Conservation (phyloP, 495 filamentous ascomycete species). For the Cryomyces antarcticus region DNA sequence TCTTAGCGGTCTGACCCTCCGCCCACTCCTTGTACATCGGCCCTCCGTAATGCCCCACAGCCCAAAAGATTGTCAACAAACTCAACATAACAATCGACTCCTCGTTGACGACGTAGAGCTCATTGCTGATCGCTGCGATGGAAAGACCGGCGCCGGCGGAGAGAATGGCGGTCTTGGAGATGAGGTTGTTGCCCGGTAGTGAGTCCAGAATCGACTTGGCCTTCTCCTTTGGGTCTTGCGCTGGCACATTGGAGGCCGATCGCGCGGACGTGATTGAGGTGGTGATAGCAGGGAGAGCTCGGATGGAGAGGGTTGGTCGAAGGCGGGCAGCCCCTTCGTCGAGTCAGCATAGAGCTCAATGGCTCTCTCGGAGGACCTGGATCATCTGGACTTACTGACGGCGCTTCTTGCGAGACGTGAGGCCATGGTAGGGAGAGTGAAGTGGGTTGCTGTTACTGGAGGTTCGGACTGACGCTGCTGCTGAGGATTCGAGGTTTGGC, state of each 20-base stretch:
- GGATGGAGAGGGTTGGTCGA: conserved; percentile 45
- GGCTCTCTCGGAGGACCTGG: conserved; percentile 7
- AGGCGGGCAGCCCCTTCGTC: conserved; percentile 67
- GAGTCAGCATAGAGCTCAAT: conserved; percentile 7
- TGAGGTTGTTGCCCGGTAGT: conserved; percentile 27
- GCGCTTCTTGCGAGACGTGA: conserved; percentile 83
- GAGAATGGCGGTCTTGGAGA: conserved; percentile 84
- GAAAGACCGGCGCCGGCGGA: conserved; percentile 79
- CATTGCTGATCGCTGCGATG: conserved; percentile 91
- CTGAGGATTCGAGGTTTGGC: conserved; percentile 3
- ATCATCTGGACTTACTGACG: conserved; percentile 44
- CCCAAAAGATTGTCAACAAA: conserved; percentile 73
- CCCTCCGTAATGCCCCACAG: conserved; percentile 75
- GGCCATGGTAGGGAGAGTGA: conserved; percentile 46
- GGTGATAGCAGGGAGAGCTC: conserved; percentile 50
- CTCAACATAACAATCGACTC: conserved; percentile 83
- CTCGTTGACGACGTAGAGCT: conserved; percentile 98
- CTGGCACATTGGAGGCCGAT: conserved; percentile 53
- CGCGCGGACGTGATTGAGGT: conserved; percentile 41
- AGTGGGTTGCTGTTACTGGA: conserved; percentile 12
- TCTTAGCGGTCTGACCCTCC: conserved; percentile 62
- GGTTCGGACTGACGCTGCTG: conserved; percentile 1
- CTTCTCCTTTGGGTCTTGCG: conserved; percentile 75
- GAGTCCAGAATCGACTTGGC: conserved; percentile 87
- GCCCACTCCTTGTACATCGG: conserved; percentile 88